Percentiles rank a stretch among this genome's conserved stretches.
Evolutionary conservation across 345 rosid species (phyloP).

Genomic region (Anacardium occidentale): DNA sequence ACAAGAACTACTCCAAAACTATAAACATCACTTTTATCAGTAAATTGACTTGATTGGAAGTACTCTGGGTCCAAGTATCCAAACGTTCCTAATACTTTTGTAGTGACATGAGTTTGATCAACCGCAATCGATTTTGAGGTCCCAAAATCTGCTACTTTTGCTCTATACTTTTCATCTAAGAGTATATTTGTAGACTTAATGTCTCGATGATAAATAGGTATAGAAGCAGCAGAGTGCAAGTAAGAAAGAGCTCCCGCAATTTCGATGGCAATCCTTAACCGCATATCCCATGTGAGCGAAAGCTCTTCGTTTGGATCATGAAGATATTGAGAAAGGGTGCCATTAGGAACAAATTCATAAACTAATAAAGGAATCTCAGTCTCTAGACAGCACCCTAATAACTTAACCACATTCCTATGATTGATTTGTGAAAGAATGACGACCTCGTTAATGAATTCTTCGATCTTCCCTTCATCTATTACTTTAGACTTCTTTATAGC

Average conservation of each 20-base stretch:
- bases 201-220: conserved; percentile 3
- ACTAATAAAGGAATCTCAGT: neutral
- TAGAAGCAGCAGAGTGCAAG: neutral
- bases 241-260: conserved; percentile 8
- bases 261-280: conserved; percentile 4
- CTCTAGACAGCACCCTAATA: conserved; percentile 8
- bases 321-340: conserved; percentile 6
- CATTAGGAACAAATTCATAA: conserved; percentile 8
- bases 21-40: conserved; percentile 2
- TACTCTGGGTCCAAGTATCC: conserved; percentile 11
- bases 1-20: conserved; percentile 17
- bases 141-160: conserved; percentile 5
- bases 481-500: conserved; percentile 17
- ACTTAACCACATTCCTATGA: conserved; percentile 16
- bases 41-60: conserved; percentile 6
- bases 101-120: conserved; percentile 11
- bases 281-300: neutral
- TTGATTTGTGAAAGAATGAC: conserved; percentile 12
- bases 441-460: conserved; percentile 19
- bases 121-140: conserved; percentile 11
- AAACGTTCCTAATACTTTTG: conserved; percentile 5
- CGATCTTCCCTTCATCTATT: neutral
- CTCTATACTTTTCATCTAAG: conserved; percentile 7
- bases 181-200: conserved; percentile 15
- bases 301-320: neutral